phyloP scores from a whole-genome alignment of 441 rosid species.

The Populus tomentosa region DNA sequence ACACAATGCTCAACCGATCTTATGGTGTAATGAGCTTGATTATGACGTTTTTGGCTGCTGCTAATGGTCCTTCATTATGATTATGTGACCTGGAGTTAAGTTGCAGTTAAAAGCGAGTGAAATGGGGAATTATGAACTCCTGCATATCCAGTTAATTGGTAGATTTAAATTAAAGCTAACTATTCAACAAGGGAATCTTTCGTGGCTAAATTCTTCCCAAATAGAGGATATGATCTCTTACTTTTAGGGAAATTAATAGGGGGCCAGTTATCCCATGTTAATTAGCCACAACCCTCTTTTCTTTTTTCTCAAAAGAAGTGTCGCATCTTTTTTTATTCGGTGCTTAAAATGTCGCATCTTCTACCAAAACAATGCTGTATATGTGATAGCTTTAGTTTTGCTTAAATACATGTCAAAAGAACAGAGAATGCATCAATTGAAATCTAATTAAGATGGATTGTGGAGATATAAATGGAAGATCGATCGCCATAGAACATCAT shows the following conservation, averaged over 20 bases:
- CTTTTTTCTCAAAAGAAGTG: neutral
- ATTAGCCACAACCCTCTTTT: neutral
- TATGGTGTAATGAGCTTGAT: too few species aligned
- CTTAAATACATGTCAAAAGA: neutral
- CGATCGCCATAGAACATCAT: neutral
- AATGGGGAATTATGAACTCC: too few species aligned
- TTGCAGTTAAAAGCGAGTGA: too few species aligned
- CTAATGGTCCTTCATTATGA: neutral
- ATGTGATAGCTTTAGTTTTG: neutral
- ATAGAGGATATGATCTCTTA: neutral
- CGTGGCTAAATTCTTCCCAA: neutral
- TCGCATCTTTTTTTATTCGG: neutral
- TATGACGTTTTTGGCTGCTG: too few species aligned
- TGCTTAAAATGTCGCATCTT: neutral
- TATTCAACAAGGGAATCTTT: neutral
- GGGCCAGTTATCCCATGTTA: neutral
- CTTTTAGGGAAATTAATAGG: neutral
- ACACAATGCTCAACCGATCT: too few species aligned
- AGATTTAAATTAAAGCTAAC: neutral
- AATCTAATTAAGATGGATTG: neutral
- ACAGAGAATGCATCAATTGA: neutral
- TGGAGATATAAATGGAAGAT: neutral
- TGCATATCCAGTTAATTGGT: neutral
- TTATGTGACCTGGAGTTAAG: too few species aligned
- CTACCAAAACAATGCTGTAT: neutral